phyloP scores from a whole-genome alignment of 2,329 filamentous ascomycete genomes.

The Periconia sp. region DNA sequence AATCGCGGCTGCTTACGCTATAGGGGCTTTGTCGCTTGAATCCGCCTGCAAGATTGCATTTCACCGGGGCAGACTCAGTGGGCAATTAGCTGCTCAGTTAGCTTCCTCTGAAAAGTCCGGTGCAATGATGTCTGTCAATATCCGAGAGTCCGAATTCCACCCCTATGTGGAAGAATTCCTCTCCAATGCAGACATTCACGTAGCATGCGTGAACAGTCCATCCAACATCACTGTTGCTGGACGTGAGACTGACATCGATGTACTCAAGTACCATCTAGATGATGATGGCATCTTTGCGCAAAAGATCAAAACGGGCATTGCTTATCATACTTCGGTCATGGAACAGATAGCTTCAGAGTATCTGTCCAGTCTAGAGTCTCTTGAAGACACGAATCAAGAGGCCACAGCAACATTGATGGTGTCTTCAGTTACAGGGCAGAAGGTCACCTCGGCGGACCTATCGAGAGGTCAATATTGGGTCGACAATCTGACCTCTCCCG shows the following conservation, averaged over 20 bases:
- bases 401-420: neutral
- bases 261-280: conserved; percentile 31
- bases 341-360: conserved; percentile 15
- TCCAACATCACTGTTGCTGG: conserved; percentile 47
- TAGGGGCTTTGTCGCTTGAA: neutral
- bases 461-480: conserved; percentile 3
- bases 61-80: neutral
- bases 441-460: neutral
- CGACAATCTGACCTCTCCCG: conserved; percentile 1
- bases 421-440: neutral
- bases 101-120: neutral
- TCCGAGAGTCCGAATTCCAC: neutral
- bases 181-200: neutral
- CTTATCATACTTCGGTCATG: conserved; percentile 50
- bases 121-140: neutral
- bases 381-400: neutral
- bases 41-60: neutral
- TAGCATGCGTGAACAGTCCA: conserved; percentile 38
- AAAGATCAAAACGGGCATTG: conserved; percentile 43
- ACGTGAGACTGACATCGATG: conserved; percentile 37
- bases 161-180: neutral
- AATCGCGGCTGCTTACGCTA: conserved; percentile 19
- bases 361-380: neutral
- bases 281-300: conserved; percentile 40
- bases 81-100: neutral